Evolutionary conservation across 805 yeast species (phyloP).

Genomic region (Wickerhamiella azyma): DNA sequence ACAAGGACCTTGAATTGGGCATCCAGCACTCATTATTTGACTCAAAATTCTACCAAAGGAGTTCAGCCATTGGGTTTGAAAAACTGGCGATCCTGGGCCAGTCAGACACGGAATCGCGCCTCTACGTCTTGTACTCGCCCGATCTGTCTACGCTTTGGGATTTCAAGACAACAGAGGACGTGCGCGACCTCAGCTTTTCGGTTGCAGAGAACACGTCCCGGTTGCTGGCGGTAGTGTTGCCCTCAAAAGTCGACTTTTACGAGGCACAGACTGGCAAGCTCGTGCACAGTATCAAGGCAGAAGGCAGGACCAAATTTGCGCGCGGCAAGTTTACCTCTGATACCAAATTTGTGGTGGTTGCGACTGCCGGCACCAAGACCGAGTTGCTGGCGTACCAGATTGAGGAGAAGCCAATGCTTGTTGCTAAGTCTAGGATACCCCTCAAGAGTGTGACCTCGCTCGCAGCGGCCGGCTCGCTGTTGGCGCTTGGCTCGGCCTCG

Average conservation of each 20-base stretch:
- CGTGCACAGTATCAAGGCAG: not conserved
- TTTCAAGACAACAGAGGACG: not conserved
- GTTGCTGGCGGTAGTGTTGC: slow-evolving; percentile 7
- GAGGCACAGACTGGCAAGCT: slow-evolving; percentile 7
- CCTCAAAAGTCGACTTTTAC: not conserved
- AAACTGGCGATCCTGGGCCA: slow-evolving; percentile 1
- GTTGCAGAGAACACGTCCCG: slow-evolving; percentile 1
- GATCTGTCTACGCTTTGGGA: not conserved
- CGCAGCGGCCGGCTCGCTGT: slow-evolving; percentile 9
- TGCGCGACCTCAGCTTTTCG: slow-evolving; percentile 6
- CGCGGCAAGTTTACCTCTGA: slow-evolving; percentile 11
- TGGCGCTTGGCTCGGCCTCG: slow-evolving; percentile 16
- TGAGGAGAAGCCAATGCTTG: slow-evolving; percentile 6
- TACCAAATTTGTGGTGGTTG: slow-evolving; percentile 11
- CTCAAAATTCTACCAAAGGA: not conserved
- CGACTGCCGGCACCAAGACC: slow-evolving; percentile 8
- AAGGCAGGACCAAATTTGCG: slow-evolving; percentile 9
- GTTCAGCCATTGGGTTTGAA: not conserved
- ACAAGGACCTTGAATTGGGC: not conserved
- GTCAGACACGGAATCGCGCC: not conserved
- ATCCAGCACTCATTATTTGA: not conserved
- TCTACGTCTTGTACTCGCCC: not conserved
- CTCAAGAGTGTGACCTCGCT: slow-evolving; percentile 13
- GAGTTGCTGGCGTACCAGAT: slow-evolving; percentile 9
- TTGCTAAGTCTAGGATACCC: slow-evolving; percentile 7